Percentiles rank a stretch among this genome's conserved stretches.
Conservation (phyloP, 768 basidiomycete genomes). For the Mycena albidolilacea region DNA sequence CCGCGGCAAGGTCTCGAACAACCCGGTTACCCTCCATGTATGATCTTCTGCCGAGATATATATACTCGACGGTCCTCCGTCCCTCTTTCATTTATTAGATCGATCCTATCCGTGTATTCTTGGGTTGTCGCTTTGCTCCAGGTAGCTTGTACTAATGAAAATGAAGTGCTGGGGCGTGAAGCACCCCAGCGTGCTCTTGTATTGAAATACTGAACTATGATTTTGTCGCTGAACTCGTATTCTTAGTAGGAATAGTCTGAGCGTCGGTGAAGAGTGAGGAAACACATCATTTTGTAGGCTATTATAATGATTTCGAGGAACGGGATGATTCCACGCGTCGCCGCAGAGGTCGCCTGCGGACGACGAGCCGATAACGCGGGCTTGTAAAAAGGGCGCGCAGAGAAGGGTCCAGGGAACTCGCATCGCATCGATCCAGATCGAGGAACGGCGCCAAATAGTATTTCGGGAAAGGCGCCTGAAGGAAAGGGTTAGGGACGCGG, state of each 20-base stretch:
- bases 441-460: conserved; percentile 27
- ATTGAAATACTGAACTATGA: too few species aligned
- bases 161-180: too few species aligned
- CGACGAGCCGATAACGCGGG: background rate
- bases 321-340: background rate
- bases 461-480: conserved; percentile 11
- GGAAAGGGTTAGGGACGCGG: background rate
- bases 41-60: background rate
- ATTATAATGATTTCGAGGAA: background rate
- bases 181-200: too few species aligned
- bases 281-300: background rate
- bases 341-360: background rate
- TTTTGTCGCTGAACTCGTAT: too few species aligned
- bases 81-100: conserved; percentile 30
- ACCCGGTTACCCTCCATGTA: background rate
- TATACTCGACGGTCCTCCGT: background rate
- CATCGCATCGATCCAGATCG: too few species aligned
- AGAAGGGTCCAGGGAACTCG: too few species aligned
- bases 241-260: too few species aligned
- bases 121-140: background rate
- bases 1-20: conserved; percentile 35
- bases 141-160: conserved; percentile 1
- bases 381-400: too few species aligned
- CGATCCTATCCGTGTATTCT: conserved; percentile 3
- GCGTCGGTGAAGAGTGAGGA: too few species aligned